These are phyloP conservation scores for Hawksworthiomyces lignivorus DNA, from an alignment of 2,329 filamentous ascomycete genomes.

Conservation along the genomic window DNA sequence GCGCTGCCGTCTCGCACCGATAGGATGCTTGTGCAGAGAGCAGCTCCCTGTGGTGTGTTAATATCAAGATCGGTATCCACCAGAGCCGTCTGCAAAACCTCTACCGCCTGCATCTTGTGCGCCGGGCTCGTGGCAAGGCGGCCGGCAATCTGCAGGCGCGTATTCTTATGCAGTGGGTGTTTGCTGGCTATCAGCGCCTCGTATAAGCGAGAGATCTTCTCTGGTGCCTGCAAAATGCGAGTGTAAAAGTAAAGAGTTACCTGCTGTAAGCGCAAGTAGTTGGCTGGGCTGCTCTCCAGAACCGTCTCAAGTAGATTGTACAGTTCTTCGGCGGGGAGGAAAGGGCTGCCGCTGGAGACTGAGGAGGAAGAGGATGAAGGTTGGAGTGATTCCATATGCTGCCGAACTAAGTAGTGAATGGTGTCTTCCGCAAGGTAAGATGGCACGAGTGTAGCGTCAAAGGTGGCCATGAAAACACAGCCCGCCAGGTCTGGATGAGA, in stretches of 20 bases:
- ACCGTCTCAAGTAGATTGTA: conserved; percentile 6
- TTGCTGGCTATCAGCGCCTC: conserved; percentile 22
- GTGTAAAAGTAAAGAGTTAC: conserved; percentile 23
- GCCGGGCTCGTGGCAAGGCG: conserved; percentile 32
- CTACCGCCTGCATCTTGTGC: conserved; percentile 35
- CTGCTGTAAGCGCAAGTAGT: conserved; percentile 28
- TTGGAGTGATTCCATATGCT: background rate
- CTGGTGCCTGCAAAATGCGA: conserved; percentile 5
- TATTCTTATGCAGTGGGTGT: conserved; percentile 32
- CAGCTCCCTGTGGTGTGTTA: conserved; percentile 39
- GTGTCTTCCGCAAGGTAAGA: conserved; percentile 32
- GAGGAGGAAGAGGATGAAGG: too few species aligned
- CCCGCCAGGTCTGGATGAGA: conserved; percentile 23
- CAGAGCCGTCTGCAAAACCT: conserved; percentile 33
- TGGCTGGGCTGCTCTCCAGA: conserved; percentile 9
- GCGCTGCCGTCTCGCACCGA: conserved; percentile 18
- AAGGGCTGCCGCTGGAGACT: background rate
- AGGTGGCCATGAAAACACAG: conserved; percentile 29
- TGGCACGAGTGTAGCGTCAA: conserved; percentile 25
- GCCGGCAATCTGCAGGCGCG: conserved; percentile 39
- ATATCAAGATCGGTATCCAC: conserved; percentile 31
- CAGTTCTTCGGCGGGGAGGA: background rate
- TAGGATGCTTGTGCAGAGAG: conserved; percentile 54
- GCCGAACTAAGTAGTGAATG: conserved; percentile 23
- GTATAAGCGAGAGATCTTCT: conserved; percentile 27